These are phyloP conservation scores for Acanthochlamys bracteata DNA, from an alignment of 106 monocot genomes.

Conservation along the genomic window DNA sequence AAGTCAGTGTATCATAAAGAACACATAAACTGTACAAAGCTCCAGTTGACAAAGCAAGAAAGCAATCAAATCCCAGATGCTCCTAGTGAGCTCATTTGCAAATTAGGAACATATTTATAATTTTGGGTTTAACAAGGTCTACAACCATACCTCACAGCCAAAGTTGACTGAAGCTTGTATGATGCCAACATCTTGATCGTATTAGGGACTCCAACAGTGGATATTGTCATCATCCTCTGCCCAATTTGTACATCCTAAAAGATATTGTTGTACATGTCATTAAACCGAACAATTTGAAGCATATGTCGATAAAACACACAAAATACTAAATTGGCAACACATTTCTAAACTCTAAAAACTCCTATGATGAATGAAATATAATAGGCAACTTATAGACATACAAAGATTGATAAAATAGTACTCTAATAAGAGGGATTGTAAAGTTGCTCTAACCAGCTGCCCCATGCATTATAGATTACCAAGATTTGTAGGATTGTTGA, in stretches of 20 bases:
- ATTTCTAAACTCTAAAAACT: too few relatives aligned
- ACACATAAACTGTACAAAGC: background rate
- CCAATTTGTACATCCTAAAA: conserved; percentile 81
- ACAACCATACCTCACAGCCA: conserved; percentile 70
- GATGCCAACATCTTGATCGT: conserved; percentile 89
- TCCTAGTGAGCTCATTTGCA: background rate
- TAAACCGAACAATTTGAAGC: background rate
- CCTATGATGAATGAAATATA: too few relatives aligned
- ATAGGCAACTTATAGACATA: too few relatives aligned
- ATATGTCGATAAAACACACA: background rate
- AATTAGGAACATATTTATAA: background rate
- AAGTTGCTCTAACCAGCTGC: too few relatives aligned
- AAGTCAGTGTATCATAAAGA: background rate
- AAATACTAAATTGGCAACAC: background rate
- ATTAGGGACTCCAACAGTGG: conserved; percentile 95
- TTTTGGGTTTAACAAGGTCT: background rate
- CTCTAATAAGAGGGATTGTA: too few relatives aligned
- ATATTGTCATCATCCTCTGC: conserved; percentile 99
- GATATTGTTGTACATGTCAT: background rate
- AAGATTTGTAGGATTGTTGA: too few relatives aligned
- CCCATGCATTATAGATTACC: too few relatives aligned
- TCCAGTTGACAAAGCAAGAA: background rate
- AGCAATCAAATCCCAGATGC: too few relatives aligned
- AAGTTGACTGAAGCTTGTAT: conserved; percentile 91
- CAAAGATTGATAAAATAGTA: too few relatives aligned